Evolutionary conservation across 2,329 filamentous ascomycete genomes (phyloP), one percentile per base, ranked within the genome.

Genomic region (Laburnicola sp.): DNA sequence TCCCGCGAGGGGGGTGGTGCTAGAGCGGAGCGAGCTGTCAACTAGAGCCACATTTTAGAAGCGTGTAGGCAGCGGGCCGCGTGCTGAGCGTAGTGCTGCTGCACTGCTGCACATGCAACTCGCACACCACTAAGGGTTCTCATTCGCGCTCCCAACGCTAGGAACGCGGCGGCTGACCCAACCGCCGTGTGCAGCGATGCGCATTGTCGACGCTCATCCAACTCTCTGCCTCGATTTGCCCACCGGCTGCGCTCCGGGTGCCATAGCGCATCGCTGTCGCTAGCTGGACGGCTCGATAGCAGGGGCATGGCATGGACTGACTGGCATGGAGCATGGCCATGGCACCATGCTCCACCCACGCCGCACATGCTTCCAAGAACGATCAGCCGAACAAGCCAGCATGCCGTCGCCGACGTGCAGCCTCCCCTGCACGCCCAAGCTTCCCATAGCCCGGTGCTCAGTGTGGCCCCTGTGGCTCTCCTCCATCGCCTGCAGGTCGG

Each of bases 361-460:
- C 58, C 59, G 54, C 55, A 38, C 45, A 45, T 41, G n/a, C 28
- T 58, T 27, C 41, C 42, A 59, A 69, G 70, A 73, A 73, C 69
- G 49, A 73, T 73, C 69, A 73, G 70, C 70, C 70, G 70, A 73
- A 73, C 70, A 63, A 67, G 63, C 63, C 61, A 66, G 64, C 66
- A 70, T 70, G 58, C 64, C 60, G 54, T 65, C 61, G 64, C 66
- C 64, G 61, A 60, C 57, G 49, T 45, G 50, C 27, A 46, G 53
- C 56, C 59, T 62, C 58, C 65, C 66, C 65, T 65, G 62, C 60
- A 35, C 35, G 49, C 47, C 55, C 52, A 58, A 56, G 53, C 59
- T 60, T 70, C 66, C 69, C 67, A 68, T 68, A 58, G 65, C 63
- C 65, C 68, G 65, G 65, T 64, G 65, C 66, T 60, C 58, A 58